phyloP scores from a whole-genome alignment of 257 asterid genomes.

The Scutellaria barbata region DNA sequence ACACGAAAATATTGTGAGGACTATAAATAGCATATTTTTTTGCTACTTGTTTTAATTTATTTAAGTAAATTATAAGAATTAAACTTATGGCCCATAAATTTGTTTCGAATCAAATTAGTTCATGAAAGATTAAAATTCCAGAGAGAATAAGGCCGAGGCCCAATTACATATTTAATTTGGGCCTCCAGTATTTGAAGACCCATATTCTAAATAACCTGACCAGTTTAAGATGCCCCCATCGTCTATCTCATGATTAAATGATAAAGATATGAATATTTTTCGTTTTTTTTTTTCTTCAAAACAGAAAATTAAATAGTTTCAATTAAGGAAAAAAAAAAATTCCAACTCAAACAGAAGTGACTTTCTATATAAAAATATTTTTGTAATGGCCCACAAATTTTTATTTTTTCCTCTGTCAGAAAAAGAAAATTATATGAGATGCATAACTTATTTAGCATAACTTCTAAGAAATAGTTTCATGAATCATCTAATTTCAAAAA shows the following conservation, averaged over 20 bases:
- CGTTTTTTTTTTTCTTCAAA: background rate
- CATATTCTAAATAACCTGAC: background rate
- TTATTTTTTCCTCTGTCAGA: too few relatives aligned
- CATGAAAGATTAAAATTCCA: background rate
- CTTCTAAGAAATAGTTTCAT: too few relatives aligned
- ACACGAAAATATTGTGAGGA: too few relatives aligned
- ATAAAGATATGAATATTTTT: background rate
- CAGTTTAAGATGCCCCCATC: background rate
- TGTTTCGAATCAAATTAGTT: background rate
- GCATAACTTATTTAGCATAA: too few relatives aligned
- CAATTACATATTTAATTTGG: background rate
- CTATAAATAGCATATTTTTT: too few relatives aligned
- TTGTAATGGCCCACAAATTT: slow-evolving; percentile 31
- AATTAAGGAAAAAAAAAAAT: background rate
- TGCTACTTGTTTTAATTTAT: background rate
- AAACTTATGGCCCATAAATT: background rate
- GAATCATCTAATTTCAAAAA: too few relatives aligned
- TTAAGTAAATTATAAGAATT: background rate
- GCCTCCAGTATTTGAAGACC: background rate
- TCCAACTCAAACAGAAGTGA: slow-evolving; percentile 13
- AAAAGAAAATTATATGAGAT: background rate
- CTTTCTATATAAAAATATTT: background rate
- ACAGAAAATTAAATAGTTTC: background rate
- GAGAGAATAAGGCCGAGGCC: background rate
- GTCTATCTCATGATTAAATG: background rate